A percentile compares a stretch with the other conserved stretches of the same genome.
Conservation (phyloP, 352 stramenopile species). For the Phytopythium oedochilum region DNA sequence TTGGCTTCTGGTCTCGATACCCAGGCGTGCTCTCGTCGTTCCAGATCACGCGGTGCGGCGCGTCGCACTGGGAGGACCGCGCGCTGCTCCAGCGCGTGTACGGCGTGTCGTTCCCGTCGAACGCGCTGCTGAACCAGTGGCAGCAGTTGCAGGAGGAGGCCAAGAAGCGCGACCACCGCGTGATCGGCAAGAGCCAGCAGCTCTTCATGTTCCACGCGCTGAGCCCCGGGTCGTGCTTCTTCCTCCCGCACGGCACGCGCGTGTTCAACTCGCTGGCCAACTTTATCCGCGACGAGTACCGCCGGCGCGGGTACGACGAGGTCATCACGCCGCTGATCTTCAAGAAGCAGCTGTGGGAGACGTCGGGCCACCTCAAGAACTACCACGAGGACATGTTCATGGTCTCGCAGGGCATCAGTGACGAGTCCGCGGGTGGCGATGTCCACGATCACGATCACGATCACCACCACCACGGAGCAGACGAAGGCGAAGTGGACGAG, state of each 20-base stretch:
- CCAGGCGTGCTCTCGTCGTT: conserved; percentile 91
- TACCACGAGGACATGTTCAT: conserved; percentile 97
- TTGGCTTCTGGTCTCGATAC: conserved; percentile 4
- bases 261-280: conserved; percentile 97
- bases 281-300: conserved; percentile 85
- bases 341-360: conserved; percentile 98
- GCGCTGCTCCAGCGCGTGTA: conserved; percentile 96
- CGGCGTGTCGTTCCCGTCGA: conserved; percentile 94
- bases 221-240: conserved; percentile 97
- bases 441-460: conserved; percentile 19
- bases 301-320: conserved; percentile 91
- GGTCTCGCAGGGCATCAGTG: conserved; percentile 64
- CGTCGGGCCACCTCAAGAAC: conserved; percentile 95
- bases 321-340: conserved; percentile 97
- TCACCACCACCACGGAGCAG: conserved; percentile 16
- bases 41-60: conserved; percentile 92
- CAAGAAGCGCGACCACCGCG: conserved; percentile 95
- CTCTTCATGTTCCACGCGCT: conserved; percentile 96
- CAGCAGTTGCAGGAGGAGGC: conserved; percentile 92
- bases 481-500: conserved; percentile 71
- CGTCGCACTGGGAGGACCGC: conserved; percentile 90
- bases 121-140: conserved; percentile 83
- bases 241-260: conserved; percentile 95
- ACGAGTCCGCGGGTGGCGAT: conserved; percentile 8
- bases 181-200: conserved; percentile 94